Conservation (phyloP, 108 stramenopile species). For the Cyclotella kingstonii region DNA sequence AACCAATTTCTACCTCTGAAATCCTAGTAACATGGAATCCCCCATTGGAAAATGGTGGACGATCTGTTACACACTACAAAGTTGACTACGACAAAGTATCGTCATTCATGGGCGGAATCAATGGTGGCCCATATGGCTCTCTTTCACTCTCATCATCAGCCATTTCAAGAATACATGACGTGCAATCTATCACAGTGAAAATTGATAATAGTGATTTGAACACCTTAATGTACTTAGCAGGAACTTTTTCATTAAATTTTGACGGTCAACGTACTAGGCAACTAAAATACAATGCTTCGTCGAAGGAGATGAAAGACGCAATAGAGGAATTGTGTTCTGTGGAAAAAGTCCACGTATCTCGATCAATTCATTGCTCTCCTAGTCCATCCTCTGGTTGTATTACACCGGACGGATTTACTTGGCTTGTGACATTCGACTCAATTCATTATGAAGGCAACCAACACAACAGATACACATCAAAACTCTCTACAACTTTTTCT, state of each 20-base stretch:
- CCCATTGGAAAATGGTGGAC: slow-evolving; percentile 55
- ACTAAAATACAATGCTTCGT: slow-evolving; percentile 58
- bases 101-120: slow-evolving; percentile 49
- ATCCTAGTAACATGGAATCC: slow-evolving; percentile 69
- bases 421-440: slow-evolving; percentile 56
- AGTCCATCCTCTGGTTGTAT: slow-evolving; percentile 35
- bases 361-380: slow-evolving; percentile 48
- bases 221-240: slow-evolving; percentile 38
- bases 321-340: slow-evolving; percentile 69
- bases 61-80: slow-evolving; percentile 51
- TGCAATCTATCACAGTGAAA: slow-evolving; percentile 63
- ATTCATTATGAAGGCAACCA: slow-evolving; percentile 41
- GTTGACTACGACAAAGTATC: slow-evolving; percentile 63
- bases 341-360: slow-evolving; percentile 52
- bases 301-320: slow-evolving; percentile 52
- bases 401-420: slow-evolving; percentile 54
- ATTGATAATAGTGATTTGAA: slow-evolving; percentile 22
- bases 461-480: slow-evolving; percentile 26
- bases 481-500: slow-evolving; percentile 17
- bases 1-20: slow-evolving; percentile 53
- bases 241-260: slow-evolving; percentile 67
- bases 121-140: slow-evolving; percentile 38
- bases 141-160: slow-evolving; percentile 42
- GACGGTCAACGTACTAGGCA: slow-evolving; percentile 67
- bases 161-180: slow-evolving; percentile 42